phyloP scores from a whole-genome alignment of 1,284 basidiomycete genomes.

The Ceratobasidium papillatum region DNA sequence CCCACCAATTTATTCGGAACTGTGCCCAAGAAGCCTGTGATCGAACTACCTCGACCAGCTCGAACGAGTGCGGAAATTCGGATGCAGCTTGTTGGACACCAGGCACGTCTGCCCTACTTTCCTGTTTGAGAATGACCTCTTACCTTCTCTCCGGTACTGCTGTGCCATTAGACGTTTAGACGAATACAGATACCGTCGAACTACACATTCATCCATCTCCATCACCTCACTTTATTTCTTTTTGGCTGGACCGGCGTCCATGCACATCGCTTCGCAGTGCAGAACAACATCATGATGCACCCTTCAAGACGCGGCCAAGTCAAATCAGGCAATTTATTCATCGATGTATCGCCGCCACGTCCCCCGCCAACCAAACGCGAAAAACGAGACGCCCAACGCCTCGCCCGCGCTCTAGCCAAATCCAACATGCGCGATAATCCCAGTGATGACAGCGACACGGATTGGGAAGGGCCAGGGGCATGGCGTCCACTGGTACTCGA shows the following conservation, averaged over 20 bases:
- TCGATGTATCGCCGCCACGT: slow-evolving; percentile 35
- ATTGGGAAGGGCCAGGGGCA: slow-evolving; percentile 36
- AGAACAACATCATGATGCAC: slow-evolving; percentile 37
- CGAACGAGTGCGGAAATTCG: slow-evolving; percentile 36
- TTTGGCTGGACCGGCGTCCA: slow-evolving; percentile 59
- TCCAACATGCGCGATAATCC: slow-evolving; percentile 36
- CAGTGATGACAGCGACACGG: slow-evolving; percentile 36
- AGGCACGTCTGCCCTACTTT: not conserved
- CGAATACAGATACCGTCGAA: slow-evolving; percentile 72
- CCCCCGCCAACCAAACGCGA: slow-evolving; percentile 37
- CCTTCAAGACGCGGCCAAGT: slow-evolving; percentile 17
- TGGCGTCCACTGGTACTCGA: slow-evolving; percentile 35
- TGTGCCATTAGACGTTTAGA: slow-evolving; percentile 57
- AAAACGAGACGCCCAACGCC: slow-evolving; percentile 18
- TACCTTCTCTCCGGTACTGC: not conserved
- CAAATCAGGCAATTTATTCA: slow-evolving; percentile 29
- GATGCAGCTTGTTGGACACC: slow-evolving; percentile 29
- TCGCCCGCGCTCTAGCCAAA: slow-evolving; percentile 34
- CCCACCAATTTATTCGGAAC: slow-evolving; percentile 35
- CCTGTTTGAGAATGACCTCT: not conserved
- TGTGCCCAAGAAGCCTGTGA: slow-evolving; percentile 27
- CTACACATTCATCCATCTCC: slow-evolving; percentile 73
- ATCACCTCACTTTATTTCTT: slow-evolving; percentile 67
- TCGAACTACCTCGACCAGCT: slow-evolving; percentile 21
- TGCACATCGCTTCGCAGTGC: slow-evolving; percentile 33